These are phyloP conservation scores for Mrakia gelida DNA, from an alignment of 768 basidiomycete species.

Conservation along the genomic window DNA sequence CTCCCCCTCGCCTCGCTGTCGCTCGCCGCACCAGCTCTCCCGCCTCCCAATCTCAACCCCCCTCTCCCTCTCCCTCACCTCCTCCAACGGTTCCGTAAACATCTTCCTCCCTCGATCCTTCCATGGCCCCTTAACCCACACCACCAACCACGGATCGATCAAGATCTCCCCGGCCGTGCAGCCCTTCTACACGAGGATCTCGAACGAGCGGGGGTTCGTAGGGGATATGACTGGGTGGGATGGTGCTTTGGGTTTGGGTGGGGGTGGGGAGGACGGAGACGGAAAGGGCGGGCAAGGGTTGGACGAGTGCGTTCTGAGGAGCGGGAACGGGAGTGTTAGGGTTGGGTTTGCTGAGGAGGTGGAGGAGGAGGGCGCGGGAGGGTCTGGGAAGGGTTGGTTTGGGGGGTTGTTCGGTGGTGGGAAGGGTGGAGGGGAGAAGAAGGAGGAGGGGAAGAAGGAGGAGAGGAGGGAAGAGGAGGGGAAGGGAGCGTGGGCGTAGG, in stretches of 20 bases:
- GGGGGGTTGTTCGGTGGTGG: conserved; percentile 7
- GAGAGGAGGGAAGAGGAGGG: neutral
- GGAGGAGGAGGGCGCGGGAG: neutral
- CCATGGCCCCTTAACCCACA: conserved; percentile 14
- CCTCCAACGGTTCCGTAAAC: conserved; percentile 14
- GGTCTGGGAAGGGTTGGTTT: neutral
- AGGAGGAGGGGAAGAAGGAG: neutral
- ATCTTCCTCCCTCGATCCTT: conserved; percentile 21
- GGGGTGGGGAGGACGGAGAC: too few relatives aligned
- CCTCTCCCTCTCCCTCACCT: neutral
- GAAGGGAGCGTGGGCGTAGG: neutral
- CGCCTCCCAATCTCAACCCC: neutral
- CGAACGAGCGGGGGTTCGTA: neutral
- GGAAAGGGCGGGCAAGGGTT: neutral
- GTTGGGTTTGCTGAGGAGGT: neutral
- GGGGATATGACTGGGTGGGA: conserved; percentile 16
- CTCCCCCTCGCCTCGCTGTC: neutral
- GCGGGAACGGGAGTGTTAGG: conserved; percentile 6
- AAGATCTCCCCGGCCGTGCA: conserved; percentile 3
- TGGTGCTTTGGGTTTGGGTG: neutral
- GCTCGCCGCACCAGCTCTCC: neutral
- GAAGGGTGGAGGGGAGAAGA: neutral
- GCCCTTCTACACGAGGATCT: neutral
- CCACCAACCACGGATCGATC: neutral
- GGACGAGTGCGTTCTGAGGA: neutral